phyloP scores from a whole-genome alignment of 495 filamentous ascomycete species.

The Neurospora sp. region DNA sequence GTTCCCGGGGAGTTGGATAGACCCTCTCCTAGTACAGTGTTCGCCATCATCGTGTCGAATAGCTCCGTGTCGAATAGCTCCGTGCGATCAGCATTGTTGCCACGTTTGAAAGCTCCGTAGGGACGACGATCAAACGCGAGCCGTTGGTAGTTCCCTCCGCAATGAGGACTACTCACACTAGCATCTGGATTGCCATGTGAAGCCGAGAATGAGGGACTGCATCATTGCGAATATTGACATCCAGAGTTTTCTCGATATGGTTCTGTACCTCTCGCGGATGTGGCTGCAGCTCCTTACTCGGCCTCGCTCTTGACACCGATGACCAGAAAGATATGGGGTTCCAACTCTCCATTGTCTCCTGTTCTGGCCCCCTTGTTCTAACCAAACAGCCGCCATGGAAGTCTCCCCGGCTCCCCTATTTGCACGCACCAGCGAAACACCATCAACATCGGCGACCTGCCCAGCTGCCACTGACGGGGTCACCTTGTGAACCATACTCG shows the following conservation, averaged over 20 bases:
- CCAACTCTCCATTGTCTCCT: neutral
- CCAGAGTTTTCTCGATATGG: neutral
- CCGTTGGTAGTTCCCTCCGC: neutral
- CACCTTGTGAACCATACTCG: conserved; percentile 12
- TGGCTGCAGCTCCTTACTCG: conserved; percentile 5
- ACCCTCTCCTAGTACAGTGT: neutral
- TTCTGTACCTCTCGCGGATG: neutral
- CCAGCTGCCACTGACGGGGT: neutral
- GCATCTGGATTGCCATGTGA: neutral
- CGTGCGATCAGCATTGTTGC: neutral
- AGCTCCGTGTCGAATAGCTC: neutral
- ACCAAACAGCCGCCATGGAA: neutral
- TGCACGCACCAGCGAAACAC: neutral
- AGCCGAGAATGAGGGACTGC: neutral
- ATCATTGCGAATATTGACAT: neutral
- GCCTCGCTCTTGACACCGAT: conserved; percentile 1
- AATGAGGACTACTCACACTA: neutral
- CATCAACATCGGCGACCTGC: conserved; percentile 17
- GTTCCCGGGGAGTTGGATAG: neutral
- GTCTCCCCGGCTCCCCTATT: neutral
- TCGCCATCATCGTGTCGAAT: neutral
- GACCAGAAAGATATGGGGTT: neutral
- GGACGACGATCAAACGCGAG: neutral
- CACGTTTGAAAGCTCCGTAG: neutral
- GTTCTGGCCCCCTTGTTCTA: neutral